phyloP scores from a whole-genome alignment of 257 asterid genomes.

The Hygrophila difformis region DNA sequence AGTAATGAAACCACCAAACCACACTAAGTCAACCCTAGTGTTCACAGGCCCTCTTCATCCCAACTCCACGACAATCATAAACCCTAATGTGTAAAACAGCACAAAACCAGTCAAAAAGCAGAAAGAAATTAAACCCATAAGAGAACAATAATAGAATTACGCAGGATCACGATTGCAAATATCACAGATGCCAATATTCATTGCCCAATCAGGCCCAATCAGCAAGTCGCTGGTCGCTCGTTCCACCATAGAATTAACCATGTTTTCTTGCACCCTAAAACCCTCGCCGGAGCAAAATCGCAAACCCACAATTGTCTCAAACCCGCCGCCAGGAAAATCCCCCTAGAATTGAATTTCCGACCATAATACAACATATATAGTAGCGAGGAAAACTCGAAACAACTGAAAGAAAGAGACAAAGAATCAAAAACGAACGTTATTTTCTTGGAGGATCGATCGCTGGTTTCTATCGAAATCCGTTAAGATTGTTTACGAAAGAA shows the following conservation, averaged over 20 bases:
- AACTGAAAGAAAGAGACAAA: too few relatives aligned
- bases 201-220: constrained; percentile 99
- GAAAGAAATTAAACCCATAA: neutral
- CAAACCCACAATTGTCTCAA: neutral
- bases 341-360: constrained; percentile 6
- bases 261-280: constrained; percentile 26
- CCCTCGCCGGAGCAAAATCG: constrained; percentile 17
- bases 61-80: too few relatives aligned
- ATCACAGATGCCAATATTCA: constrained; percentile 98
- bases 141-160: constrained; percentile 55
- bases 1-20: too few relatives aligned
- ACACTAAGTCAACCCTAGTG: too few relatives aligned
- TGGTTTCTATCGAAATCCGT: constrained; percentile 26
- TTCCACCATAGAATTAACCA: constrained; percentile 94
- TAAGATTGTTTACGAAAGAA: constrained; percentile 21
- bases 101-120: neutral
- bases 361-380: constrained; percentile 2
- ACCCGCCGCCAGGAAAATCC: constrained; percentile 8
- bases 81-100: too few relatives aligned
- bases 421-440: constrained; percentile 11
- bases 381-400: neutral
- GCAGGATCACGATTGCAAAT: constrained; percentile 93
- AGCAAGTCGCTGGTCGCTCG: constrained; percentile 96
- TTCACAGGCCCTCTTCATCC: too few relatives aligned
- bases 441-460: constrained; percentile 39